These are phyloP conservation scores for Sphagnurus paluster DNA, from an alignment of 1,284 basidiomycete genomes.

Conservation along the genomic window DNA sequence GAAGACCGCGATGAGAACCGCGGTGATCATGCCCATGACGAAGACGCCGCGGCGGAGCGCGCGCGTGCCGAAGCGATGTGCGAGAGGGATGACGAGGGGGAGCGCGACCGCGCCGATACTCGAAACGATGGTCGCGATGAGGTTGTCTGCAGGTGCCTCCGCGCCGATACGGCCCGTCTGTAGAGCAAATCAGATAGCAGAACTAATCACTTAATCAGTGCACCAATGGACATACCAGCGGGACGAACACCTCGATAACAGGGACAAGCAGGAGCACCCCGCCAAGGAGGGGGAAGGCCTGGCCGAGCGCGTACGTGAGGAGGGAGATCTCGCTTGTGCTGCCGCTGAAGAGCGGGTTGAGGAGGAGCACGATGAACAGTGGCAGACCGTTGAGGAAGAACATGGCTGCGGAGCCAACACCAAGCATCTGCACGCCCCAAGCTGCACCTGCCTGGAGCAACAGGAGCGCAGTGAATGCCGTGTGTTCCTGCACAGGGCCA, in stretches of 20 bases:
- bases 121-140: slow-evolving; percentile 80
- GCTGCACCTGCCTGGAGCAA: slow-evolving; percentile 58
- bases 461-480: slow-evolving; percentile 61
- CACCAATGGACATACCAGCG: slow-evolving; percentile 54
- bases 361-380: slow-evolving; percentile 49
- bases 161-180: slow-evolving; percentile 77
- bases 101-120: slow-evolving; percentile 60
- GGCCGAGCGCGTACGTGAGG: slow-evolving; percentile 67
- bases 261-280: slow-evolving; percentile 72
- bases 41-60: slow-evolving; percentile 50
- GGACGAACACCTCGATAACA: slow-evolving; percentile 89
- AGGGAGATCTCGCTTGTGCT: slow-evolving; percentile 46
- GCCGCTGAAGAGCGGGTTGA: slow-evolving; percentile 47
- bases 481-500: slow-evolving; percentile 54
- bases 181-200: neutral
- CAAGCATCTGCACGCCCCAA: slow-evolving; percentile 54
- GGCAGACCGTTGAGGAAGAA: slow-evolving; percentile 61
- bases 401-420: slow-evolving; percentile 70
- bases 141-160: slow-evolving; percentile 83
- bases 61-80: slow-evolving; percentile 66
- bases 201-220: slow-evolving; percentile 1
- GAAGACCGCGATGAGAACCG: slow-evolving; percentile 62
- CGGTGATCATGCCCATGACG: slow-evolving; percentile 46
- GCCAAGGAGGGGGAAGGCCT: slow-evolving; percentile 61
- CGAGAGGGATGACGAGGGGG: slow-evolving; percentile 73